Conservation (phyloP, 1,284 basidiomycete genomes). For the Cutaneotrichosporon sp. region DNA sequence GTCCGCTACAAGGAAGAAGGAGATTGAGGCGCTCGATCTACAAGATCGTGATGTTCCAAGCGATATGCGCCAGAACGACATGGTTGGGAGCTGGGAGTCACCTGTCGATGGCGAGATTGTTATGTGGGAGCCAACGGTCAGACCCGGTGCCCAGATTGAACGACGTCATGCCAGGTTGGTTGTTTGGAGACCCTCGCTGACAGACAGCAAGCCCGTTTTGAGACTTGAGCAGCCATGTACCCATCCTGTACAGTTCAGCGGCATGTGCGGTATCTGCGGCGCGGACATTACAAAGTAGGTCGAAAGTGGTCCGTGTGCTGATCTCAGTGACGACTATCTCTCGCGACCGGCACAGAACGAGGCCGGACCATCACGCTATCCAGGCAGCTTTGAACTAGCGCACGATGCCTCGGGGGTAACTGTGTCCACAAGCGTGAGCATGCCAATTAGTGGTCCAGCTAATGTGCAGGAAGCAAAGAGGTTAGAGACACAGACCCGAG, state of each 20-base stretch:
- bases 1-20: slow-evolving; percentile 24
- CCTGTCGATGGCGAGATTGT: slow-evolving; percentile 62
- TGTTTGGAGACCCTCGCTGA: background rate
- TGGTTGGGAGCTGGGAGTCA: slow-evolving; percentile 82
- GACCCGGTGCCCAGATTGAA: slow-evolving; percentile 33
- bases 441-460: background rate
- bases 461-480: slow-evolving; percentile 71
- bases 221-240: slow-evolving; percentile 79
- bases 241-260: slow-evolving; percentile 85
- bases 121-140: slow-evolving; percentile 38
- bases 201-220: slow-evolving; percentile 54
- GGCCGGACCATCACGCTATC: slow-evolving; percentile 32
- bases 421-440: slow-evolving; percentile 46
- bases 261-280: slow-evolving; percentile 88
- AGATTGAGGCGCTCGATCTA: slow-evolving; percentile 14
- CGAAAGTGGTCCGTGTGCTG: slow-evolving; percentile 10
- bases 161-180: slow-evolving; percentile 31
- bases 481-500: slow-evolving; percentile 74
- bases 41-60: slow-evolving; percentile 20
- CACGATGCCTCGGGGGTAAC: slow-evolving; percentile 48
- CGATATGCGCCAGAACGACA: slow-evolving; percentile 56
- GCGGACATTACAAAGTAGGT: slow-evolving; percentile 85
- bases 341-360: slow-evolving; percentile 70
- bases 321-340: slow-evolving; percentile 70
- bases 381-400: slow-evolving; percentile 44